phyloP scores from a whole-genome alignment of 2,329 filamentous ascomycete species.

The Colletotrichum sp. region DNA sequence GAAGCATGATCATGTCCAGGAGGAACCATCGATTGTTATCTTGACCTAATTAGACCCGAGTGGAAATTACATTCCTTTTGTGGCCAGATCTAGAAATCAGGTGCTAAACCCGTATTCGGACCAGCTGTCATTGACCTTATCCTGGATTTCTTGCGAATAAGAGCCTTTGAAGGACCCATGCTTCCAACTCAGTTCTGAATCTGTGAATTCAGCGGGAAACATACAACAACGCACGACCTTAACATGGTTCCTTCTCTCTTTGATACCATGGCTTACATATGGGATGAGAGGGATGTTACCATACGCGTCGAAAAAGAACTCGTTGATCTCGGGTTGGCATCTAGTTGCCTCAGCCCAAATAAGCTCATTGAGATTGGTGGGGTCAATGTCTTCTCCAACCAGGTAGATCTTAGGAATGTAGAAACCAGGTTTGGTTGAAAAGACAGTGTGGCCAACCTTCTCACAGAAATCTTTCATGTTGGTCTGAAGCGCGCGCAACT shows the following conservation, averaged over 20 bases:
- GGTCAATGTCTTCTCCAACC: conserved; percentile 54
- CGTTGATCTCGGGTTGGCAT: conserved; percentile 47
- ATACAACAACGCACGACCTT: conserved; percentile 52
- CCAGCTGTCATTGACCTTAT: too few species aligned
- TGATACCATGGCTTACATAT: conserved; percentile 45
- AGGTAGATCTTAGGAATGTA: conserved; percentile 48
- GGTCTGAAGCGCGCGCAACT: conserved; percentile 60
- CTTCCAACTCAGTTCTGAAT: conserved; percentile 32
- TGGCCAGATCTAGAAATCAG: too few species aligned
- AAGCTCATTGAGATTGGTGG: conserved; percentile 48
- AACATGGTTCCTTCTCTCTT: conserved; percentile 31
- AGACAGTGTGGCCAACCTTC: conserved; percentile 46
- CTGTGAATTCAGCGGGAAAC: conserved; percentile 45
- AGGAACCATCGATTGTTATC: too few species aligned
- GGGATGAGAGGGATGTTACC: conserved; percentile 48
- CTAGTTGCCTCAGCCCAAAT: conserved; percentile 54
- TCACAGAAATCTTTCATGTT: conserved; percentile 42
- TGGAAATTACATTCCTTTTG: too few species aligned
- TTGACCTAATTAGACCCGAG: too few species aligned
- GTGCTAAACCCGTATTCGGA: too few species aligned
- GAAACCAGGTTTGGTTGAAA: conserved; percentile 44
- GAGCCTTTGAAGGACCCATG: conserved; percentile 33
- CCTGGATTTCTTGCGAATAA: background rate
- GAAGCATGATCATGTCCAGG: too few species aligned
- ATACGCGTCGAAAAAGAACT: conserved; percentile 48